Evolutionary conservation across 257 asterid species (phyloP), one percentile per base, ranked within the genome.

Genomic region (Petrea volubilis): DNA sequence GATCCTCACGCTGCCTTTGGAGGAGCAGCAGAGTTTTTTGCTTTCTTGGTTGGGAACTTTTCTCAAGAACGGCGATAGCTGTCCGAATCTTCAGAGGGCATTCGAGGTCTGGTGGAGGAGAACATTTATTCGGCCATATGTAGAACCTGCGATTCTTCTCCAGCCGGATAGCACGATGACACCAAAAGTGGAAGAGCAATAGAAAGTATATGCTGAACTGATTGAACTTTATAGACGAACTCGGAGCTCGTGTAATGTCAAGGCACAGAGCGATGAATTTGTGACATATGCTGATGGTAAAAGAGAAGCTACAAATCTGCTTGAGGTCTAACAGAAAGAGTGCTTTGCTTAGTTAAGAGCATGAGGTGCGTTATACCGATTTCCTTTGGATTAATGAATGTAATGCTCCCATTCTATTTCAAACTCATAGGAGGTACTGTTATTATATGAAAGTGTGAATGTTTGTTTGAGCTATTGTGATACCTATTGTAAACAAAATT

Each of bases 31-130:
- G 75, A 83, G 83, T 29, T 78, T 89, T 53, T 53, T 89, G 60
- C 81, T 89, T 12, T 73, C 85, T 72, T 89, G 96, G 96, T 60
- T 89, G 27, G 85, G 87, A 10, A 83, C 75, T 70, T 89, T 87
- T 46, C 80, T 89, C 18, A 89, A 85, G 84, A 70, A 84, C 7
- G 96, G 96, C 2, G 91, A 89, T 64, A 83, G 72, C 46, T 89
- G 96, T 72, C 96, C 93, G 11, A 89, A 89, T 82, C 93, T 87
- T 70, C 88, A 81, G 71, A 82, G 81, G 64, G 91, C 96, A 3
- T 89, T 89, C 41, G 93, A 89, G 80, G 93, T 89, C 27, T 89
- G 96, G 93, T 89, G 96, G 96, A 84, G 93, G 53, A 74, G 93
- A 76, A 89, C 96, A 38, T 89, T 87, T 29, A 71, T 85, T 23